Evolutionary conservation across 2,329 filamentous ascomycete genomes (phyloP).

Genomic region (Penicillium paneum): DNA sequence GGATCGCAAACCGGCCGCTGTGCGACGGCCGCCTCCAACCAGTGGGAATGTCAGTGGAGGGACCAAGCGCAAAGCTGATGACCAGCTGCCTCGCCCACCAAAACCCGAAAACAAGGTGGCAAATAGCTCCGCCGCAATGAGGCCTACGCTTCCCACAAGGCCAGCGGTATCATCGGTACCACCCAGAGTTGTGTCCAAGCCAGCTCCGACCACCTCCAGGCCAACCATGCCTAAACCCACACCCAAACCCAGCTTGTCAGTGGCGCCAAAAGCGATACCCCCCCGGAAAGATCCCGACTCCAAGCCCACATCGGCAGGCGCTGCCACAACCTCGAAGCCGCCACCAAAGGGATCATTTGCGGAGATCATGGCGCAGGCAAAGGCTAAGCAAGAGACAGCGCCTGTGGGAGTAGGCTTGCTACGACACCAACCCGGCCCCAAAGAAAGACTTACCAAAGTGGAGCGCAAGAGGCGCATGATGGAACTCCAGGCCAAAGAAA

Average conservation of each 20-base stretch:
- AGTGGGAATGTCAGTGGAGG: slow-evolving; percentile 23
- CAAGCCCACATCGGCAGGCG: slow-evolving; percentile 5
- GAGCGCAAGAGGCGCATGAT: slow-evolving; percentile 49
- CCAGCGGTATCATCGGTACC: slow-evolving; percentile 16
- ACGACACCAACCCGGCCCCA: slow-evolving; percentile 54
- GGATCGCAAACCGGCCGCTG: slow-evolving; percentile 19
- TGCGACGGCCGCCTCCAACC: slow-evolving; percentile 15
- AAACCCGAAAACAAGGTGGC: slow-evolving; percentile 24
- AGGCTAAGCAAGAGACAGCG: slow-evolving; percentile 51
- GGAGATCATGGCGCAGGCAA: slow-evolving; percentile 58
- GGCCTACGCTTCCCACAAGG: slow-evolving; percentile 17
- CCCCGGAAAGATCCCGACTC: slow-evolving; percentile 16
- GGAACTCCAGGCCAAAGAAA: slow-evolving; percentile 43
- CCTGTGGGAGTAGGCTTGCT: slow-evolving; percentile 50
- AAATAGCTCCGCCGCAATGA: slow-evolving; percentile 17
- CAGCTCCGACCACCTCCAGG: slow-evolving; percentile 8
- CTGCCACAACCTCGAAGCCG: slow-evolving; percentile 35
- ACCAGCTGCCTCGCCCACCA: slow-evolving; percentile 31
- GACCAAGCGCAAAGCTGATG: slow-evolving; percentile 46
- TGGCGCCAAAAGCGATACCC: slow-evolving; percentile 18
- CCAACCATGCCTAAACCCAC: slow-evolving; percentile 19
- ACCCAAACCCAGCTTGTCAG: slow-evolving; percentile 17
- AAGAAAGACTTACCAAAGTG: slow-evolving; percentile 55
- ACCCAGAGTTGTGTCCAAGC: slow-evolving; percentile 19
- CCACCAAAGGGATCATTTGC: slow-evolving; percentile 59